Base-by-base conservation (phyloP, 2,329 filamentous ascomycete genomes). In the Phaeophleospora eucalypticola region DNA sequence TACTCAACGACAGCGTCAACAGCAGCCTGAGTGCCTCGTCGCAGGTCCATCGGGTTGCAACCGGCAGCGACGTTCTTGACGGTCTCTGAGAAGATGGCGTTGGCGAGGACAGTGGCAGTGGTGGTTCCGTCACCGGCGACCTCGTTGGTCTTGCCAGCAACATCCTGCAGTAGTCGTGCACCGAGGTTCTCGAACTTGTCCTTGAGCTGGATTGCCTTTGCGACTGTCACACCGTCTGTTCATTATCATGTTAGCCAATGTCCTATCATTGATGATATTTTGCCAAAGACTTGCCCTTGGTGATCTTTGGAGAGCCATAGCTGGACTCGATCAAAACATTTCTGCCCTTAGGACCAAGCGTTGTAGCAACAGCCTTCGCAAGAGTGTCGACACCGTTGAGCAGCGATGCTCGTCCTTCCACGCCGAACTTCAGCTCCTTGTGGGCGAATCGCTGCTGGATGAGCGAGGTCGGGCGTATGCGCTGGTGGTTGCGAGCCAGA, bases 131-230 rank as follows among this genome's bases (percentile, higher is more conserved):
- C 93, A 85, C 93, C 93, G 60, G 93, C 93, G 62, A 89, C 84
- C 77, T 98, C 93, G 79, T 98, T 98, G 68, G 93, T 98, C 84
- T 98, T 98, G 68, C 88, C 93, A 65, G 93, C 93, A 60, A 98
- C 93, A 73, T 98, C 93, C 76, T 97, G 90, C 61, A 98, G 83
- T 59, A 98, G 83, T 68, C 88, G 87, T 65, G 93, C 93, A 71
- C 93, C 93, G 62, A 98, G 87, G 80, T 98, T 98, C 78, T 98
- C 93, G 73, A 96, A 98, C 77, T 97, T 97, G 81, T 98, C 93
- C 80, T 98, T 84, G 58, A 98, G 83, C 56, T 81, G 82, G 65
- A 98, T 87, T 56, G 91, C 89, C 75, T 86, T 91, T 49, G 73
- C 73, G 56, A 77, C 74, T 33, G 74, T 76, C 34, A 77, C 74